Conservation (phyloP, 2,329 filamentous ascomycete species). For the Decorospora gaudefroyi region DNA sequence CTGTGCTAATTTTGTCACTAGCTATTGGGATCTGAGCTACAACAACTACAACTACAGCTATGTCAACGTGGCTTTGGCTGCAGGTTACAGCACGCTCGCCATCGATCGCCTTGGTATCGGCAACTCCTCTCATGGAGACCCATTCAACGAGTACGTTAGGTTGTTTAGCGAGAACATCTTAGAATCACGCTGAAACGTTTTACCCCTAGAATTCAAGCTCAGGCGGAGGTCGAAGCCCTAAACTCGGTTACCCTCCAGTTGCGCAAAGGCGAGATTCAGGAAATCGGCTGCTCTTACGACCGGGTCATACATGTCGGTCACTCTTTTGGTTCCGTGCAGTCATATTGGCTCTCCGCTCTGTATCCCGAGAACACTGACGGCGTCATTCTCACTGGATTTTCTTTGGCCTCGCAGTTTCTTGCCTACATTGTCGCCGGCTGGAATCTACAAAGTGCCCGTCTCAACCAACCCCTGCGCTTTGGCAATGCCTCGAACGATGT, state of each 20-base stretch:
- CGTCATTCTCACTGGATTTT: constrained; percentile 65
- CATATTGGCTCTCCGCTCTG: constrained; percentile 59
- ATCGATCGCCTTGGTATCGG: constrained; percentile 68
- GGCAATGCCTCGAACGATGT: constrained; percentile 33
- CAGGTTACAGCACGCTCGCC: constrained; percentile 63
- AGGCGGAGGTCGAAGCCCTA: constrained; percentile 63
- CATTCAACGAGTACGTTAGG: constrained; percentile 55
- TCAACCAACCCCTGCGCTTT: constrained; percentile 50
- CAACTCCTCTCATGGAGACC: constrained; percentile 61
- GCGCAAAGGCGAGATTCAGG: constrained; percentile 53
- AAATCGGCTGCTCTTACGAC: constrained; percentile 46
- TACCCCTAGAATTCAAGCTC: constrained; percentile 55
- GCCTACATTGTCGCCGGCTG: constrained; percentile 52
- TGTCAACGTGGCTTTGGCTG: constrained; percentile 58
- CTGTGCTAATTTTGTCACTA: too few species aligned
- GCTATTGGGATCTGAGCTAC: constrained; percentile 66
- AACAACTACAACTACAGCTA: constrained; percentile 67
- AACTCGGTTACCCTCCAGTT: constrained; percentile 58
- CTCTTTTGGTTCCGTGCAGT: constrained; percentile 65
- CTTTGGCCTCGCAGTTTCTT: constrained; percentile 54
- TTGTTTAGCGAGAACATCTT: neutral
- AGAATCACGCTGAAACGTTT: too few species aligned
- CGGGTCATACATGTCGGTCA: constrained; percentile 66
- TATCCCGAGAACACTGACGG: constrained; percentile 61
- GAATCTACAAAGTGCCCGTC: constrained; percentile 55